phyloP scores from a whole-genome alignment of 352 stramenopile genomes.

The Phytopythium kandeliae region DNA sequence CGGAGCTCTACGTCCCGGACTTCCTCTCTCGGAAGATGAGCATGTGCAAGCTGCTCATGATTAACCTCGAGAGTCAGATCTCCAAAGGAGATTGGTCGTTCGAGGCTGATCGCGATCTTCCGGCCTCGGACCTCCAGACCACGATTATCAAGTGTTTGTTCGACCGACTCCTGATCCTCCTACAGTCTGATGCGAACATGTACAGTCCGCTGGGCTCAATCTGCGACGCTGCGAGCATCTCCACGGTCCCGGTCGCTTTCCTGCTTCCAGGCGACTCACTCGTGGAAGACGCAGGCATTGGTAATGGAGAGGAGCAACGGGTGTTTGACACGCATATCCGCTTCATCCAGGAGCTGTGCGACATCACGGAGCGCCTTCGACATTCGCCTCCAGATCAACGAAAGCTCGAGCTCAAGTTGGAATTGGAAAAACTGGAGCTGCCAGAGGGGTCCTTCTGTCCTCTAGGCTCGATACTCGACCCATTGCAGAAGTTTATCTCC shows the following conservation, averaged over 20 bases:
- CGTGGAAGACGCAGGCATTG: slow-evolving; percentile 23
- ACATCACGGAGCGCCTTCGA: slow-evolving; percentile 68
- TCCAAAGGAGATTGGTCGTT: slow-evolving; percentile 54
- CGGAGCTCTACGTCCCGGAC: slow-evolving; percentile 63
- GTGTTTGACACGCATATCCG: slow-evolving; percentile 66
- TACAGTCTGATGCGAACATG: slow-evolving; percentile 27
- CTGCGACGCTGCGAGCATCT: slow-evolving; percentile 45
- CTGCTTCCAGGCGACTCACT: slow-evolving; percentile 28
- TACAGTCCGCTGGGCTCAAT: slow-evolving; percentile 41
- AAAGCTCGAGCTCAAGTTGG: slow-evolving; percentile 48
- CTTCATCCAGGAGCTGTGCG: slow-evolving; percentile 70
- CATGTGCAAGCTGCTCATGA: slow-evolving; percentile 75
- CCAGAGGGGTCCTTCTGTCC: slow-evolving; percentile 62
- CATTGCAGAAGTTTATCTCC: slow-evolving; percentile 53
- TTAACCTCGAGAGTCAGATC: slow-evolving; percentile 83
- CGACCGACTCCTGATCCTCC: slow-evolving; percentile 43
- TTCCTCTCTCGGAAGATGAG: slow-evolving; percentile 78
- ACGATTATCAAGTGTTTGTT: slow-evolving; percentile 66
- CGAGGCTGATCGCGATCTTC: slow-evolving; percentile 53
- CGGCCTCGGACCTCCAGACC: slow-evolving; percentile 47
- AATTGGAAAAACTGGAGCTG: slow-evolving; percentile 53
- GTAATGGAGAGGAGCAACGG: slow-evolving; percentile 22
- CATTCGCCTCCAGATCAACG: slow-evolving; percentile 47
- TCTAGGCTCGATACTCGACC: slow-evolving; percentile 57
- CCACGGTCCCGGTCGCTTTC: slow-evolving; percentile 41